Evolutionary conservation across 2,329 filamentous ascomycete species (phyloP), one percentile per base, ranked within the genome.

Genomic region (Aureobasidium musti): DNA sequence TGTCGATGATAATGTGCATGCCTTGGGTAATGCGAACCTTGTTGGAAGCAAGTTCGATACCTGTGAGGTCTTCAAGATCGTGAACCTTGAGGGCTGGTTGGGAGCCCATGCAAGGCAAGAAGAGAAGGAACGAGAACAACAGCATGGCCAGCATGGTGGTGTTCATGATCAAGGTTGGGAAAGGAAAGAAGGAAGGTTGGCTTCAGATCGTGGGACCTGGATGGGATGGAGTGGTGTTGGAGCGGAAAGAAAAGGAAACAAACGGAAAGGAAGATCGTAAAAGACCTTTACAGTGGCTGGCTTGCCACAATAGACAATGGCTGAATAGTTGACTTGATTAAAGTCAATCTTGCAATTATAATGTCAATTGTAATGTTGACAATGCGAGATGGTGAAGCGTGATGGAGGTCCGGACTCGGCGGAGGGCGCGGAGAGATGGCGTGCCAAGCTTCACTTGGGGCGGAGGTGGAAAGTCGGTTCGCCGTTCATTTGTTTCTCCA

Each of bases 1-100:
- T 71, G 3, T 77, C 73, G 21, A 82, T 70, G 2, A 81, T 82
- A 17, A 33, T 59, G 41, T 66, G 50, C 53, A 60, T 66, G 35
- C 52, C 43, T 30, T 60, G 43, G 11, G 64, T 66, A 21, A 66
- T 59, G 61, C 54, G 64, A 45, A 66, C 43, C 26, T 66, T 60
- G 21, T 71, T 60, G 35, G 61, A 57, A 37, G 61, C 17, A 19
- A 56, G 61, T 19, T 45, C 50, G 21, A 56, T 33, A 13, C 14
- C 61, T n/a, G 50, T n/a, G 14, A 47, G 37, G 28, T 65, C 39
- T 13, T 37, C 19, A 14, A 65, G 49, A 65, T 65, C 30, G 26
- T 28, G 63, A 37, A 37, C 23, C 59, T 54, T 49, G 68, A 53
- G 37, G 63, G 47, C 61, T 65, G 66, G 52, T 68, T 68, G 43